These are phyloP conservation scores for Dictyostelium capitatum DNA, from an alignment of 78 protist species.

Conservation along the genomic window DNA sequence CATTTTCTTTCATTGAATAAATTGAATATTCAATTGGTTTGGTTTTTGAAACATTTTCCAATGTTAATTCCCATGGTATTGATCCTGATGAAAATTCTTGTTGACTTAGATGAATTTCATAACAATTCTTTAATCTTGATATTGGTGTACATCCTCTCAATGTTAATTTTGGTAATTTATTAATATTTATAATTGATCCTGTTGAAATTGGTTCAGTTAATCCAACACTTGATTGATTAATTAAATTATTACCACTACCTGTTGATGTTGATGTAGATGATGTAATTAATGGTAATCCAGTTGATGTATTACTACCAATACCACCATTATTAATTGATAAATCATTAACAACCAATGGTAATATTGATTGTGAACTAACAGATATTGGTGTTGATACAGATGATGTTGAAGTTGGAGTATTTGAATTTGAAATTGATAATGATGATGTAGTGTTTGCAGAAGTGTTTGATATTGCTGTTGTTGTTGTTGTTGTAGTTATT, in stretches of 20 bases:
- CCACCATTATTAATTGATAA: background rate
- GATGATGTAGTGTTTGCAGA: background rate
- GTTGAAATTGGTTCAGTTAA: constrained; percentile 3
- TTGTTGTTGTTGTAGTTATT: background rate
- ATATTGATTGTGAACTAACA: constrained; percentile 2
- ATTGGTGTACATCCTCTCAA: constrained; percentile 84
- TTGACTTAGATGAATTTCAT: constrained; percentile 79
- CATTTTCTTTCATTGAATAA: constrained; percentile 51
- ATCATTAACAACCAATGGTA: background rate
- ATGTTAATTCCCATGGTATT: constrained; percentile 69
- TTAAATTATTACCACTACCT: background rate
- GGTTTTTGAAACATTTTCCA: constrained; percentile 24
- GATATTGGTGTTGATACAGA: constrained; percentile 5
- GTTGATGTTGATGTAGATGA: background rate
- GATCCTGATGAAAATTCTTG: constrained; percentile 73
- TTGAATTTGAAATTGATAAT: background rate
- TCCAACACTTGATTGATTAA: background rate
- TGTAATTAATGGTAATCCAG: background rate
- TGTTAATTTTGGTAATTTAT: constrained; percentile 26
- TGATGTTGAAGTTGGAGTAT: constrained; percentile 29
- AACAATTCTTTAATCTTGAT: constrained; percentile 64
- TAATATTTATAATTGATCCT: constrained; percentile 15
- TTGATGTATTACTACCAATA: background rate
- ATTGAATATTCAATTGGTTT: constrained; percentile 65
- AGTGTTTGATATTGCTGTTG: background rate